Percentiles rank a stretch among this genome's conserved stretches.
Conservation (phyloP, 768 basidiomycete species). For the Mrakia frigida region DNA sequence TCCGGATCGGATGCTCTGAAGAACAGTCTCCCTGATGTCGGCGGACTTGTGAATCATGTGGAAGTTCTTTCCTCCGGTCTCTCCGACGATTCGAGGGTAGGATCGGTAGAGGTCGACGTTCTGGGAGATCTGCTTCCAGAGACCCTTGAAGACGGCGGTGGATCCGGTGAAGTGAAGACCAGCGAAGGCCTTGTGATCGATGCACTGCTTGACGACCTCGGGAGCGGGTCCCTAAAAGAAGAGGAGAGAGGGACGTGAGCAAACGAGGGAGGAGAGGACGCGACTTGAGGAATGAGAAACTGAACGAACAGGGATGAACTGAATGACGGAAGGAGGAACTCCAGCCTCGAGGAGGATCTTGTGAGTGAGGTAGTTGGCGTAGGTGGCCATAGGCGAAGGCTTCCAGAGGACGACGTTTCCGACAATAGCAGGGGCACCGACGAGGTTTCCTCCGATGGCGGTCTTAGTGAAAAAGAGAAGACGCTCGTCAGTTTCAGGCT, state of each 20-base stretch:
- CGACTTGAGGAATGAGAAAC: background rate
- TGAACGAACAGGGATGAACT: conserved; percentile 71
- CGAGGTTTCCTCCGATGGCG: conserved; percentile 92
- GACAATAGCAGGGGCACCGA: conserved; percentile 75
- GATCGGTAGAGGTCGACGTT: conserved; percentile 81
- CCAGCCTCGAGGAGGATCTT: conserved; percentile 91
- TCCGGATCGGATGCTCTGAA: conserved; percentile 77
- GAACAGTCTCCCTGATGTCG: conserved; percentile 79
- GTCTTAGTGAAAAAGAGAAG: conserved; percentile 47
- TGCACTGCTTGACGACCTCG: conserved; percentile 69
- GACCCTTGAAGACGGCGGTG: conserved; percentile 85
- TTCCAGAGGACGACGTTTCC: conserved; percentile 98
- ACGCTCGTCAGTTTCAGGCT: background rate
- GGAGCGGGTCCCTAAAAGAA: conserved; percentile 24
- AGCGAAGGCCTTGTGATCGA: conserved; percentile 72
- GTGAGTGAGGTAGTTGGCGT: conserved; percentile 88
- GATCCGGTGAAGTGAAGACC: conserved; percentile 95
- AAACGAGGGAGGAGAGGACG: background rate
- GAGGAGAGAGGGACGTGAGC: background rate
- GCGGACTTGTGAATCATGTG: conserved; percentile 85
- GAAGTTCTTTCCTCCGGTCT: conserved; percentile 96
- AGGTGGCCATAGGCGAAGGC: conserved; percentile 89
- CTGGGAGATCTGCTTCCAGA: conserved; percentile 90
- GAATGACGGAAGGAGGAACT: conserved; percentile 87
- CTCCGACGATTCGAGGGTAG: conserved; percentile 94